Base-by-base conservation (phyloP, 176 grass and related monocot species). In the Paspalum notatum region DNA sequence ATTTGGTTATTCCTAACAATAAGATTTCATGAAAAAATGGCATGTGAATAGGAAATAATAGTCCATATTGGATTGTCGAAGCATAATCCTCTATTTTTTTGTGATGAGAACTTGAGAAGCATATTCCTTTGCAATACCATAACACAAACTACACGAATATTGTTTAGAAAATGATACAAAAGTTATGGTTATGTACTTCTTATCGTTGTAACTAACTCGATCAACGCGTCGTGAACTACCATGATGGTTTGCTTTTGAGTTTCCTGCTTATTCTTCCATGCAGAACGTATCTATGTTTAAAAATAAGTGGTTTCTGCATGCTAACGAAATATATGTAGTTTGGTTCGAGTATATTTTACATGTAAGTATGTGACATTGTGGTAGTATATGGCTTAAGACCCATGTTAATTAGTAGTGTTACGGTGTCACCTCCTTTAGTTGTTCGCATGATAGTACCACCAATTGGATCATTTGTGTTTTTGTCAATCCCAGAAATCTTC, bases 401-500 rank as follows among this genome's bases (percentile, higher is more conserved):
- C 55, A 22, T 24, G 5, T 70, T 21, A 48, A 9, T 62, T 20
- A 72, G 56, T 58, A 47, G 26, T 9, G 22, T 80, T 89, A 99
- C 96, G 47, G 26, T 9, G 22, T 80, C 87, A 99, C 96, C 96
- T 91, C 90, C 89, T 79, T 91, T 79, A 11, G 62, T 18, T 76
- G 87, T 91, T 73, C 86, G 88, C n/a, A 82, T 54, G 66, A 99
- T 84, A 75, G 58, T 87, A 78, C 96, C 96, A 76, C 96, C 92
- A 84, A 89, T 61, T 86, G 92, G 92, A 74, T 95, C 62, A 27
- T 62, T 47, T 72, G 90, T 82, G 59, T 56, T 83, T 55, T 68
- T 93, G 59, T 74, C 77, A 76, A 99, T 88, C 72, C 90, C 88
- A 86, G 92, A 81, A 64, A 90, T 86, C 67, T 86, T 91, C 71